Evolutionary conservation across 495 filamentous ascomycete species (phyloP), one percentile per base, ranked within the genome.

Genomic region (Daldinia loculata): DNA sequence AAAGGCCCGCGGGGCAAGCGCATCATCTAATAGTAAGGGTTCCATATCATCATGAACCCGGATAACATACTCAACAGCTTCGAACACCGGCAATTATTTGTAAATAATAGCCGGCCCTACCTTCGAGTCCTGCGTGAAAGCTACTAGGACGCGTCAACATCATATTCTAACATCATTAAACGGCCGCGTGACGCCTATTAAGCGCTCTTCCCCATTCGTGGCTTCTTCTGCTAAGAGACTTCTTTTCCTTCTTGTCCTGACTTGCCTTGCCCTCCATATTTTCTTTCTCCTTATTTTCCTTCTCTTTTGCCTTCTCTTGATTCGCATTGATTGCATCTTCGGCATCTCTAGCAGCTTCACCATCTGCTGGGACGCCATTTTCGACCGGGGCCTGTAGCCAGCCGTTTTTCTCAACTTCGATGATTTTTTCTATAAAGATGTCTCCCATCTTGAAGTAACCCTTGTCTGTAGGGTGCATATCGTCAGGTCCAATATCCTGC

Each of bases 361-460:
- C 76, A 51, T 79, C 72, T 22, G 63, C 52, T 3, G 80, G 72
- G 2, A 79, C 70, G 6, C 77, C 80, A 57, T 80, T 78, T 1
- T 74, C 69, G 24, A 73, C 74, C 4, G 81, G 80, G 3, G 65
- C 30, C 27, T 55, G 64, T 19, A 84, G 57, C 71, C 81, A 82
- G 14, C 79, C 81, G 39, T 77, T 78, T 22, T 63, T 55, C 38
- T 78, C 70, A 9, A 79, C 81, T 26, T 77, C 66, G 62, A 71
- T 50, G 41, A 85, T 80, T 7, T 74, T 80, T 72, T 77, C 68
- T 34, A 76, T 76, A 77, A 82, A 85, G 51, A 80, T 78, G n/a
- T 74, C 72, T 14, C 81, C 84, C 82, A 85, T 84, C 66, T 81
- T 79, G 39, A 72, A 69, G 63, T 86, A 86, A 1, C 82, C 82